Percentiles rank a stretch among this genome's conserved stretches.
Conservation (phyloP, 306 rosid genomes). For the Casuarina equisetifolia region DNA sequence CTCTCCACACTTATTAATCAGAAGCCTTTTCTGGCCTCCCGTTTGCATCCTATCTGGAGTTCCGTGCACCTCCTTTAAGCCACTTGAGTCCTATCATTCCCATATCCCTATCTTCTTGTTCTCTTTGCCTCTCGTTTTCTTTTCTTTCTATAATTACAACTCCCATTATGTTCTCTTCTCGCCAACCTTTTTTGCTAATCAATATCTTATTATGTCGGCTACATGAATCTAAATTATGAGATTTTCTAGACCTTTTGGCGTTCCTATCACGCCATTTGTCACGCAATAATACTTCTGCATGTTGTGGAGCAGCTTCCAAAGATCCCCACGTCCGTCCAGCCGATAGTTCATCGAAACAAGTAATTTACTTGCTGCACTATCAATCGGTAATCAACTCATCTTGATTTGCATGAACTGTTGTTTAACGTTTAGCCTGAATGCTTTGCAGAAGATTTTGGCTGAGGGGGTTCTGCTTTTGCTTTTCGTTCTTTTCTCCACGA, state of each 20-base stretch:
- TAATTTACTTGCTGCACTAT: too few relatives aligned
- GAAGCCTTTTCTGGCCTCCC: constrained; percentile 15
- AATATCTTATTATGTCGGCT: constrained; percentile 33
- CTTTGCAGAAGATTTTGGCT: too few relatives aligned
- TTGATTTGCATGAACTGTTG: too few relatives aligned
- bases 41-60: constrained; percentile 25
- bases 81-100: constrained; percentile 19
- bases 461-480: too few relatives aligned
- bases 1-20: constrained; percentile 35
- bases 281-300: constrained; percentile 36
- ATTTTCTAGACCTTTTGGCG: constrained; percentile 41
- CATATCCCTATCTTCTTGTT: constrained; percentile 31
- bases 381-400: too few relatives aligned
- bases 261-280: constrained; percentile 48
- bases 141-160: not conserved
- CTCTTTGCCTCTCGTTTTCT: constrained; percentile 14
- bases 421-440: too few relatives aligned
- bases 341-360: too few relatives aligned
- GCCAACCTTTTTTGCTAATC: constrained; percentile 26
- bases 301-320: not conserved
- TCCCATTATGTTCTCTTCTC: not conserved
- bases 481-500: too few relatives aligned
- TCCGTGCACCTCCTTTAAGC: constrained; percentile 28
- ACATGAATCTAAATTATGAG: constrained; percentile 45
- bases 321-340: too few relatives aligned